A percentile compares a stretch with the other conserved stretches of the same genome.
Evolutionary conservation across 768 basidiomycete genomes (phyloP).

Genomic region (Steccherinum ochraceum): DNA sequence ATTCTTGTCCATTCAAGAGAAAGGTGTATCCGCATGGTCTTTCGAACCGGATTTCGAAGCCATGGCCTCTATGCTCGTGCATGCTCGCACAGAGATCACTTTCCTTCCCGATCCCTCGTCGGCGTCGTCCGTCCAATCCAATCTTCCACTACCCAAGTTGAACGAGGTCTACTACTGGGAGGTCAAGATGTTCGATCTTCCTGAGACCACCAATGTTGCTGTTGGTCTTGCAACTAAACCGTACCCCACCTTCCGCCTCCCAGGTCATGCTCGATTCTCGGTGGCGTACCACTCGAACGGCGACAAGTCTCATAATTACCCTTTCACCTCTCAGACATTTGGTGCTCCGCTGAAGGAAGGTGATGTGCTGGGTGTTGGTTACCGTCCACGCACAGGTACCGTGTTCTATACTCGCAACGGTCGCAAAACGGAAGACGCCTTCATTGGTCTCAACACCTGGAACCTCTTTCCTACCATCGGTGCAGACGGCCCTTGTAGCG

Average conservation of each 20-base stretch:
- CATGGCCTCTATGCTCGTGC: slow-evolving; percentile 86
- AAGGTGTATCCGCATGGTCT: slow-evolving; percentile 98
- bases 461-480: slow-evolving; percentile 98
- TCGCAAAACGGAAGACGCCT: slow-evolving; percentile 94
- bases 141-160: slow-evolving; percentile 91
- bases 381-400: slow-evolving; percentile 91
- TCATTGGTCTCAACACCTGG: slow-evolving; percentile 79
- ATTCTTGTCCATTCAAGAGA: slow-evolving; percentile 98
- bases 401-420: slow-evolving; percentile 99
- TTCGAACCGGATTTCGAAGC: slow-evolving; percentile 99
- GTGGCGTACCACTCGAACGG: slow-evolving; percentile 95
- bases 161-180: slow-evolving; percentile 99
- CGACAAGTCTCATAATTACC: slow-evolving; percentile 96
- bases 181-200: slow-evolving; percentile 98
- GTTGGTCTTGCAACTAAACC: slow-evolving; percentile 96
- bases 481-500: slow-evolving; percentile 91
- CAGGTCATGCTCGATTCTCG: slow-evolving; percentile 80
- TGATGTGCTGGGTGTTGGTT: slow-evolving; percentile 93
- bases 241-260: slow-evolving; percentile 89
- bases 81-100: slow-evolving; percentile 94
- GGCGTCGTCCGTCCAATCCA: slow-evolving; percentile 92
- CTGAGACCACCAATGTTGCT: slow-evolving; percentile 78
- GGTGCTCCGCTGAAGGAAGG: slow-evolving; percentile 86
- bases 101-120: slow-evolving; percentile 96
- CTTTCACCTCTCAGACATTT: slow-evolving; percentile 81